Conservation (phyloP, 2,329 filamentous ascomycete genomes). For the Colletotrichum shisoi region DNA sequence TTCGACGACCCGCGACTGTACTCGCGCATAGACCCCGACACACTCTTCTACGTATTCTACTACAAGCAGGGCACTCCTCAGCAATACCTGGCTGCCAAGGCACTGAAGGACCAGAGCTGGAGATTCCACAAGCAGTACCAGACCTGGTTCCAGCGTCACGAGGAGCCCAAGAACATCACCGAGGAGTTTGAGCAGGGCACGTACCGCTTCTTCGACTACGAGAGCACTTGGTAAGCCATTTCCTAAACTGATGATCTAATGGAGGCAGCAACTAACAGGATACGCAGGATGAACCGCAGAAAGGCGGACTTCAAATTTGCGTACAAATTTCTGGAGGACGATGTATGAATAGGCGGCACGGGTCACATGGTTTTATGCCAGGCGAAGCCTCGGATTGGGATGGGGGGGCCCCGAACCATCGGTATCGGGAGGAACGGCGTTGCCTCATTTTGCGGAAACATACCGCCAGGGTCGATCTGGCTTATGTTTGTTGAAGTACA, state of each 20-base stretch:
- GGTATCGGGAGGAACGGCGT: constrained; percentile 35
- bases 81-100: constrained; percentile 93
- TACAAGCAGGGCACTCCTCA: constrained; percentile 97
- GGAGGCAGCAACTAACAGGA: constrained; percentile 37
- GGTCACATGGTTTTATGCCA: constrained; percentile 34
- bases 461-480: constrained; percentile 30
- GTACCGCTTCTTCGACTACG: constrained; percentile 99
- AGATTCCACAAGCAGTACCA: constrained; percentile 99
- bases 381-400: constrained; percentile 37
- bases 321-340: constrained; percentile 97
- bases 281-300: constrained; percentile 90
- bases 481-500: constrained; percentile 36
- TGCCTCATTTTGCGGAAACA: constrained; percentile 38
- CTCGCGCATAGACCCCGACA: constrained; percentile 89
- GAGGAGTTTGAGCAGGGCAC: constrained; percentile 99
- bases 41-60: constrained; percentile 98
- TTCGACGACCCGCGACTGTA: constrained; percentile 93
- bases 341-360: constrained; percentile 62
- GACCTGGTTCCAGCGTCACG: constrained; percentile 98
- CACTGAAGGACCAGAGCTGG: constrained; percentile 98
- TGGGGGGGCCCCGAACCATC: constrained; percentile 27
- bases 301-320: constrained; percentile 99
- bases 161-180: constrained; percentile 97
- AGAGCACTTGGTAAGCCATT: constrained; percentile 87
- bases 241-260: neutral